Percentiles rank a stretch among this genome's conserved stretches.
phyloP scores from a whole-genome alignment of 2,329 filamentous ascomycete species.

The Thielaviopsis euricoi region DNA sequence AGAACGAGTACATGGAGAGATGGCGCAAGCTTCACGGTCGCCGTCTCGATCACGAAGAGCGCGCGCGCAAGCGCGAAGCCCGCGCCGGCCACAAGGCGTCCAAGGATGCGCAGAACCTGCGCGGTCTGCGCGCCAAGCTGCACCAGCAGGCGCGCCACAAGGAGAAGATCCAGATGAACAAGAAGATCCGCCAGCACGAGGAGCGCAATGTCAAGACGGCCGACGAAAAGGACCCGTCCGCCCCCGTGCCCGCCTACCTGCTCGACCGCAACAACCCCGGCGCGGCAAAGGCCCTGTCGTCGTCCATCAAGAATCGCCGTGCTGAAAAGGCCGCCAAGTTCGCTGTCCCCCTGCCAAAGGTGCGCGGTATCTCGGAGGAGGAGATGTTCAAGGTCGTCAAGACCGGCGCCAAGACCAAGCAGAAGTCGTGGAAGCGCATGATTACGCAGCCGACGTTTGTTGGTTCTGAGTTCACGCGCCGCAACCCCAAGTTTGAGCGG shows the following conservation, averaged over 20 bases:
- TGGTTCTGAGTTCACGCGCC: slow-evolving; percentile 72
- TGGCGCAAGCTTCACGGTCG: slow-evolving; percentile 41
- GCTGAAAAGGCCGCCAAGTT: slow-evolving; percentile 90
- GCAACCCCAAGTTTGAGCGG: slow-evolving; percentile 63
- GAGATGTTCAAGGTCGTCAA: slow-evolving; percentile 97
- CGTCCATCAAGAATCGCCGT: slow-evolving; percentile 89
- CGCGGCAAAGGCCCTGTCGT: slow-evolving; percentile 53
- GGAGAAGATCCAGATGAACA: slow-evolving; percentile 97
- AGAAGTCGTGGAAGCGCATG: slow-evolving; percentile 66
- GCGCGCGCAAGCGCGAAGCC: slow-evolving; percentile 68
- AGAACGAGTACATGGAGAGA: slow-evolving; percentile 54
- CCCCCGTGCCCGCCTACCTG: slow-evolving; percentile 80
- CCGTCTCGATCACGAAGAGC: slow-evolving; percentile 67
- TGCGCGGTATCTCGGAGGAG: slow-evolving; percentile 83
- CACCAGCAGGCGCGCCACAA: slow-evolving; percentile 85
- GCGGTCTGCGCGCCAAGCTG: slow-evolving; percentile 81
- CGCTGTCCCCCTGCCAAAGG: slow-evolving; percentile 80
- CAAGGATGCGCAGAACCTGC: slow-evolving; percentile 82
- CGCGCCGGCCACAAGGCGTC: slow-evolving; percentile 80
- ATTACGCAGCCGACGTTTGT: slow-evolving; percentile 54
- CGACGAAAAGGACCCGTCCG: slow-evolving; percentile 60
- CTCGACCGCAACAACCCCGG: slow-evolving; percentile 58
- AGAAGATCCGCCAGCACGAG: slow-evolving; percentile 86
- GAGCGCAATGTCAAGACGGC: slow-evolving; percentile 89
- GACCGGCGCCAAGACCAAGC: slow-evolving; percentile 84